Conservation (phyloP, 2,329 filamentous ascomycete genomes). For the Westerdykella ornata region DNA sequence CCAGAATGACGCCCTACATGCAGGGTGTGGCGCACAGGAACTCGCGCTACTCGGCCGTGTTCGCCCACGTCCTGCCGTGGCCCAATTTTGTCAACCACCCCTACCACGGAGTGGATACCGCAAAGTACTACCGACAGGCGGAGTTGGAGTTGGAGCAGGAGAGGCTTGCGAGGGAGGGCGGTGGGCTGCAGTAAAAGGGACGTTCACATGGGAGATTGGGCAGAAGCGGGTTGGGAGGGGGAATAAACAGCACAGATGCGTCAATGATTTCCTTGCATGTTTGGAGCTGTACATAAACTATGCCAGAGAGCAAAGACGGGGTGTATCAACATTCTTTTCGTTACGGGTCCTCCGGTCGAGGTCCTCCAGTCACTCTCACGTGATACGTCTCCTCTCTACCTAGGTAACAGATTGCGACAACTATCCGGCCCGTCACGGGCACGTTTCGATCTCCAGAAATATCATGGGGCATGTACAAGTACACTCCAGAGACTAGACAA, state of each 20-base stretch:
- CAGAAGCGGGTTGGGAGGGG: conserved; percentile 3
- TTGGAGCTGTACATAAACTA: conserved; percentile 23
- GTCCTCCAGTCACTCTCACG: too few species aligned
- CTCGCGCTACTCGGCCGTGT: conserved; percentile 82
- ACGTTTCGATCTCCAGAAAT: too few species aligned
- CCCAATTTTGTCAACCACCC: conserved; percentile 96
- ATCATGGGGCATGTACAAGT: too few species aligned
- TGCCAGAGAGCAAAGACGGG: conserved; percentile 12
- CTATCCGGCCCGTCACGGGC: too few species aligned
- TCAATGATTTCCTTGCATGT: conserved; percentile 14
- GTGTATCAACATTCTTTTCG: conserved; percentile 26
- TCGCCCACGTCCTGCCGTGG: conserved; percentile 82
- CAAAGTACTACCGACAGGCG: conserved; percentile 95
- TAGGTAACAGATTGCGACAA: too few species aligned
- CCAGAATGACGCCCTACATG: conserved; percentile 73
- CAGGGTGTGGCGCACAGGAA: conserved; percentile 90
- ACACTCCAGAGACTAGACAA: too few species aligned
- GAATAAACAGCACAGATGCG: conserved; percentile 9
- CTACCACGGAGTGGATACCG: conserved; percentile 87
- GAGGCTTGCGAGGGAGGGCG: conserved; percentile 21
- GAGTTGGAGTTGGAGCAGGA: conserved; percentile 89
- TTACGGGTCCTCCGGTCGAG: neutral
- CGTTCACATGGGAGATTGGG: neutral
- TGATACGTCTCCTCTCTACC: too few species aligned
- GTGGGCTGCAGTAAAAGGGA: neutral